phyloP scores from a whole-genome alignment of 78 protist species.

The Dictyostelium intermedium region DNA sequence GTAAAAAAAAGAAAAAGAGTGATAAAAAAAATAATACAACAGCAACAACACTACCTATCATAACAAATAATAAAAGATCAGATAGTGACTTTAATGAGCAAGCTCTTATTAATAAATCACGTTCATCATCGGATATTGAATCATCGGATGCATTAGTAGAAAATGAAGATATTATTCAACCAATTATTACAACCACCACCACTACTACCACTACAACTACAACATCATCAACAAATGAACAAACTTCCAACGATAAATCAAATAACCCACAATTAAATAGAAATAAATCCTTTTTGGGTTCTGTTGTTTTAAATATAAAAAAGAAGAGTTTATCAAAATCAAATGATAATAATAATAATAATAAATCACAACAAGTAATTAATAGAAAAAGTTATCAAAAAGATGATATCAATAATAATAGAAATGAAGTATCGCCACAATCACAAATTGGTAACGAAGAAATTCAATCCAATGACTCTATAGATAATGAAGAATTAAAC shows the following conservation, averaged over 20 bases:
- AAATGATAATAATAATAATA: neutral
- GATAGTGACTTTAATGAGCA: slow-evolving; percentile 1
- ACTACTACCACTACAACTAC: neutral
- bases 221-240: neutral
- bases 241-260: neutral
- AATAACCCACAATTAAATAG: neutral
- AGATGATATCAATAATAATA: neutral
- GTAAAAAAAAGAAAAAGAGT: neutral
- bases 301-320: slow-evolving; percentile 30
- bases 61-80: neutral
- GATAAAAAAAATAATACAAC: neutral
- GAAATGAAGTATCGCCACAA: neutral
- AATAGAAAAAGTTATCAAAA: neutral
- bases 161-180: neutral
- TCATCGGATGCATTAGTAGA: neutral
- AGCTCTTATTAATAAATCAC: neutral
- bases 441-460: neutral
- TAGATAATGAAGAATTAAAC: slow-evolving; percentile 22
- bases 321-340: neutral
- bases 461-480: neutral
- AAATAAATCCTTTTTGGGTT: slow-evolving; percentile 36
- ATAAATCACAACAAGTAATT: neutral
- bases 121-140: neutral
- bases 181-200: neutral
- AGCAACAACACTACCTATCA: neutral